phyloP scores from a whole-genome alignment of 257 asterid genomes.

The Orobanche coerulescens region DNA sequence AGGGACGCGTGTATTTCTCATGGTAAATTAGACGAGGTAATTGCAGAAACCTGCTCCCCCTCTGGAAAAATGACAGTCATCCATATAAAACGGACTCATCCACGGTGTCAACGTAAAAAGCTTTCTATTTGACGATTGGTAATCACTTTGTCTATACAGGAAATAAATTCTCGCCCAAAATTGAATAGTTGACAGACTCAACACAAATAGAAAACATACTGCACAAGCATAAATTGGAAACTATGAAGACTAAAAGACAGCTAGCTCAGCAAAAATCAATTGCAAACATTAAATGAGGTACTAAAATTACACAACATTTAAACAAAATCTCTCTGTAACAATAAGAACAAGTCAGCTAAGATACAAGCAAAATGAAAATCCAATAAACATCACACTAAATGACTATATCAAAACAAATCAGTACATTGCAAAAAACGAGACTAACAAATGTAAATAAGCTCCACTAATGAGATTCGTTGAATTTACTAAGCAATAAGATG shows the following conservation, averaged over 20 bases:
- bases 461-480: too few relatives aligned
- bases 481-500: too few relatives aligned
- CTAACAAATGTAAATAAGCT: too few relatives aligned
- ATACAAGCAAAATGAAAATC: background rate
- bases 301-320: background rate
- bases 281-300: too few relatives aligned
- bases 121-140: conserved; percentile 15
- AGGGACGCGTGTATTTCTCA: conserved; percentile 18
- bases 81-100: background rate
- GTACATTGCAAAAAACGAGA: too few relatives aligned
- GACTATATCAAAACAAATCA: background rate
- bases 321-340: background rate
- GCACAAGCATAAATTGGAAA: too few relatives aligned
- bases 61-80: background rate
- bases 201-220: background rate
- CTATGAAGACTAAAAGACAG: background rate
- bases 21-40: conserved; percentile 30
- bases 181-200: background rate
- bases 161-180: conserved; percentile 13
- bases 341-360: too few relatives aligned
- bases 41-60: conserved; percentile 25
- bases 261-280: background rate
- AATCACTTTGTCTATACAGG: conserved; percentile 10
- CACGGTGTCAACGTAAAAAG: conserved; percentile 20
- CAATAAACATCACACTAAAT: too few relatives aligned